phyloP scores from a whole-genome alignment of 345 rosid genomes.

The Citrus sinensis region DVS_A1.0 CM039162.1:2473501-2474000 shows the following conservation, averaged over 20 bases:
- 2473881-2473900: conserved; percentile 30
- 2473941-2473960: no score
- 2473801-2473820: conserved; percentile 44
- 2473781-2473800: conserved; percentile 40
- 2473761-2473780: conserved; percentile 54
- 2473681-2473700: conserved; percentile 42
- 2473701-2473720: conserved; percentile 16
- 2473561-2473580: conserved; percentile 77
- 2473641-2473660: conserved; percentile 54
- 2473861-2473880: conserved; percentile 20
- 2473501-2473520: background rate
- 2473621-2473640: conserved; percentile 73
- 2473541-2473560: conserved; percentile 54
- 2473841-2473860: conserved; percentile 35
- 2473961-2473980: no score
- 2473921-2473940: no score
- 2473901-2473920: conserved; percentile 20
- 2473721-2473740: conserved; percentile 37
- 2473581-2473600: conserved; percentile 62
- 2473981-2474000: background rate
- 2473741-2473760: conserved; percentile 1
- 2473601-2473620: conserved; percentile 56
- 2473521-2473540: background rate
- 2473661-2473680: conserved; percentile 52
- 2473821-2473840: conserved; percentile 66